Percentiles rank a stretch among this genome's conserved stretches.
Conservation (phyloP, 169 alveolate genomes). For the Eimeria sp. region DNA sequence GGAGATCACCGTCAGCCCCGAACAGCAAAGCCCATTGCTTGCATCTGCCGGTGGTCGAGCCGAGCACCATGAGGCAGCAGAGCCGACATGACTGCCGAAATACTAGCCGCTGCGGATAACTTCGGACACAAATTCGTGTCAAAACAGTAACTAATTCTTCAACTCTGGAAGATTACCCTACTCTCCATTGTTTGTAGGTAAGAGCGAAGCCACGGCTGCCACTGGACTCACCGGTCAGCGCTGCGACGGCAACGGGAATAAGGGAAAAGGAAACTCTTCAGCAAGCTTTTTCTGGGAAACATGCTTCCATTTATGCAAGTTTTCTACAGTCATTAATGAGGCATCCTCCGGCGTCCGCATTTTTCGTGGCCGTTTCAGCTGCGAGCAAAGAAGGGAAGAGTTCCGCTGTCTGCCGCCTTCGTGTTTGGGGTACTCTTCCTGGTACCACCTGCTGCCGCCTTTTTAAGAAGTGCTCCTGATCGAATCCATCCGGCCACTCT, state of each 20-base stretch:
- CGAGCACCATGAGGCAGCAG: conserved; percentile 3
- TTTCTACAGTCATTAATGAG: conserved; percentile 9
- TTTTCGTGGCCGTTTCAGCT: conserved; percentile 6
- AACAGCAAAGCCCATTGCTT: neutral
- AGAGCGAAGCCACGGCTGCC: conserved; percentile 34
- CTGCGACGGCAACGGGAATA: conserved; percentile 16
- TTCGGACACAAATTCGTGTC: neutral
- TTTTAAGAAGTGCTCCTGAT: neutral
- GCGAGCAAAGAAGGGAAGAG: neutral
- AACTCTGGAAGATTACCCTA: neutral
- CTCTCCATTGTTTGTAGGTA: neutral
- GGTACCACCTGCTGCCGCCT: neutral
- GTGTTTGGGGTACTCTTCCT: neutral
- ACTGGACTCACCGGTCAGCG: conserved; percentile 50
- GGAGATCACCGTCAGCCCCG: conserved; percentile 39
- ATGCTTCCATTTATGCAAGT: neutral
- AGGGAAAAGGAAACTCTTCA: neutral
- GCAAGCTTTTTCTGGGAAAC: neutral
- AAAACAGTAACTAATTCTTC: neutral
- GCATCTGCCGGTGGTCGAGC: conserved; percentile 36
- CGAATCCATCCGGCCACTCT: neutral
- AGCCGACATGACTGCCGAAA: conserved; percentile 3
- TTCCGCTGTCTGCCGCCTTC: conserved; percentile 14
- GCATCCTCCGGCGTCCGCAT: neutral
- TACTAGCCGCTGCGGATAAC: neutral